Base-by-base conservation (phyloP, 1,284 basidiomycete genomes). In the Microbotryum scabiosae region DNA sequence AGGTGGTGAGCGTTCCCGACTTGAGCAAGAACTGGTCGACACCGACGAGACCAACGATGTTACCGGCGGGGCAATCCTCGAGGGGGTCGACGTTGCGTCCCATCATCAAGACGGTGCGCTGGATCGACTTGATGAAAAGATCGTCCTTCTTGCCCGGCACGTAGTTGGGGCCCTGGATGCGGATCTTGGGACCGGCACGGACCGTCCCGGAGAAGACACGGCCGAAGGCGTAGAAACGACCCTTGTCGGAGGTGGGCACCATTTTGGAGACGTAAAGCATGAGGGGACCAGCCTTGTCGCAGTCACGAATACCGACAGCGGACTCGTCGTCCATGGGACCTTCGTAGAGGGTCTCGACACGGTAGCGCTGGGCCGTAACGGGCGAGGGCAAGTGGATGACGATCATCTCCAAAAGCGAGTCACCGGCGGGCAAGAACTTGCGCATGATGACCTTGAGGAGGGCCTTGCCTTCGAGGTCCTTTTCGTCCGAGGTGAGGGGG, bases 1-100 rank as follows among this genome's bases (percentile, higher is more conserved):
- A 92, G 67, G 87, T 86, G 69, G 96, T 97, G 73, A 99, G 85
- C 69, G 96, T 99, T 79, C 96, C 94, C 72, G 85, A 91, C 85
- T 98, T 98, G 79, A 98, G 87, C 81, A 99, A 81, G 89, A 97
- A 99, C 81, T 98, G 96, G 81, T 99, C 96, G 74, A 98, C 89
- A 83, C 96, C 96, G 79, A 98, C 94, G 75, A 99, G 88, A 85
- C 96, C 96, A 71, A 93, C 80, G 73, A 98, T 97, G 84, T 98
- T 99, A 76, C 96, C 96, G 69, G 93, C 86, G 51, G 94, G 96
- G 80, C 94, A 97, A 70, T 98, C 96, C 81, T 98, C 96, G 72
- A 98, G 96, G 68, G 96, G 90, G 79, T 98, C 94, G 75, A 97
- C 88, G 78, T 89, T 88, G 78, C 96, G 90, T 79, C 96, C 96